Conservation (phyloP, 306 rosid species). For the Echinosophora koreensis region DNA sequence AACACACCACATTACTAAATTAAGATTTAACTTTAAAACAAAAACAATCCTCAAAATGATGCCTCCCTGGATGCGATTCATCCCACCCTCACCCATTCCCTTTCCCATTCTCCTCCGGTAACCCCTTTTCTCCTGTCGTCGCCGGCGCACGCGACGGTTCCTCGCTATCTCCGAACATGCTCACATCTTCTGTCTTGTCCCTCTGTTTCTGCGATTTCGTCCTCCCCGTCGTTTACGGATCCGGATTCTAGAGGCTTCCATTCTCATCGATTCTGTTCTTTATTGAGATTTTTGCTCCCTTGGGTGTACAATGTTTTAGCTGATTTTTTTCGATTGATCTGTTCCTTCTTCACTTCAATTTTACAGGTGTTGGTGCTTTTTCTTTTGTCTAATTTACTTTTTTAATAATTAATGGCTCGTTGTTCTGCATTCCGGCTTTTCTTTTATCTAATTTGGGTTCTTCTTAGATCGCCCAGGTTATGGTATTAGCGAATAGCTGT, state of each 20-base stretch:
- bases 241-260: slow-evolving; percentile 42
- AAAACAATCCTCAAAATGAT: background rate
- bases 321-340: slow-evolving; percentile 46
- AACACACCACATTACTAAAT: slow-evolving; percentile 21
- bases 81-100: slow-evolving; percentile 27
- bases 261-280: slow-evolving; percentile 25
- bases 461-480: slow-evolving; percentile 38
- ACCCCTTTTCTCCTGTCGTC: background rate
- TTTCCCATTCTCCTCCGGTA: background rate
- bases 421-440: no score
- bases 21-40: background rate
- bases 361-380: slow-evolving; percentile 53
- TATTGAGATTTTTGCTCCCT: slow-evolving; percentile 25
- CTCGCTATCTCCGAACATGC: slow-evolving; percentile 35
- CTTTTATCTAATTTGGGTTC: no score
- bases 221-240: slow-evolving; percentile 46
- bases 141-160: slow-evolving; percentile 8
- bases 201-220: slow-evolving; percentile 47
- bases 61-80: slow-evolving; percentile 48
- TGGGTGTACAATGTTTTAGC: background rate
- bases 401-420: background rate
- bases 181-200: slow-evolving; percentile 10
- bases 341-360: slow-evolving; percentile 34
- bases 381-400: background rate
- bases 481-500: background rate